These are phyloP conservation scores for Nothomitra cinnamomea DNA, from an alignment of 2,329 filamentous ascomycete genomes.

Conservation along the genomic window DNA sequence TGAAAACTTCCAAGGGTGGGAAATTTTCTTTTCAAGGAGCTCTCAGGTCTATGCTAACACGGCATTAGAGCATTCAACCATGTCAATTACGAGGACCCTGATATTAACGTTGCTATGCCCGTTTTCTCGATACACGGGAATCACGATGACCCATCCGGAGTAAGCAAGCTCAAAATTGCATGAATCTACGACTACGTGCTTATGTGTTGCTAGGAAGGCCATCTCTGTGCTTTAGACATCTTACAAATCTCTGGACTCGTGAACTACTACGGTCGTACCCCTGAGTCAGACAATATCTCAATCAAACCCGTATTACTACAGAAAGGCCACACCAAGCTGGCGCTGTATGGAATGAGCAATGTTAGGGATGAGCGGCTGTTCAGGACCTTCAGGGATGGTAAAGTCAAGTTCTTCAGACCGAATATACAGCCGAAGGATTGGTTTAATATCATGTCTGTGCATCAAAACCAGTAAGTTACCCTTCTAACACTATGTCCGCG, in stretches of 20 bases:
- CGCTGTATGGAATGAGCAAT: conserved; percentile 87
- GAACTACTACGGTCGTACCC: conserved; percentile 89
- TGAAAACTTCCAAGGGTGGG: conserved; percentile 63
- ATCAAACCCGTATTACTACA: conserved; percentile 85
- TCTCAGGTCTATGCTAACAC: background rate
- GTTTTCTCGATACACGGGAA: conserved; percentile 98
- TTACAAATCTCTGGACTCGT: conserved; percentile 80
- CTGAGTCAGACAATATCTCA: conserved; percentile 83
- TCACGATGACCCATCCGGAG: conserved; percentile 90
- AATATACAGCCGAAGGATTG: conserved; percentile 67
- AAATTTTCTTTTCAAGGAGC: background rate
- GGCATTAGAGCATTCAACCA: conserved; percentile 53
- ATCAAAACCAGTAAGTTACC: conserved; percentile 60
- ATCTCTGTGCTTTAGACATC: conserved; percentile 78
- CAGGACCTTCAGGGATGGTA: conserved; percentile 79
- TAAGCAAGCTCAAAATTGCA: conserved; percentile 11
- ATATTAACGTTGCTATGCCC: conserved; percentile 93
- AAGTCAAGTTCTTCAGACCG: conserved; percentile 86
- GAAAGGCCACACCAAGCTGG: conserved; percentile 83
- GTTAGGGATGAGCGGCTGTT: conserved; percentile 91
- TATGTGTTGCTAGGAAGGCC: conserved; percentile 43
- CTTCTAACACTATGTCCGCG: background rate
- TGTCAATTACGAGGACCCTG: conserved; percentile 93
- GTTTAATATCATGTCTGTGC: conserved; percentile 91
- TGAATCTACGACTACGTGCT: background rate